Evolutionary conservation across 1,139 yeast genomes (phyloP).

Genomic region (Candida gigantensis): DNA sequence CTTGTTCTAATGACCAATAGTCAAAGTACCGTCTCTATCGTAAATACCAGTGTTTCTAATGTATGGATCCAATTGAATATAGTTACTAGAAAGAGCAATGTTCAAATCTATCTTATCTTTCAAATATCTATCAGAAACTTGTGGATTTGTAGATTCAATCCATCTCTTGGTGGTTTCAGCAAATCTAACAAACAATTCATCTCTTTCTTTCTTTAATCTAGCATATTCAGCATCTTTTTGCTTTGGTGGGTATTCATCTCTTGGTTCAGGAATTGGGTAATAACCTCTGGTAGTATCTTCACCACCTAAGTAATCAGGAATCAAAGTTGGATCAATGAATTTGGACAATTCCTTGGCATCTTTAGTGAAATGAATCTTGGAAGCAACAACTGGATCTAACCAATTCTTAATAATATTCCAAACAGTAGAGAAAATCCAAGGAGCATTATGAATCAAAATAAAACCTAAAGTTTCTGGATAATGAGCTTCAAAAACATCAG

Average conservation of each 20-base stretch:
- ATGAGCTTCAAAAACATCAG: slow-evolving; percentile 48
- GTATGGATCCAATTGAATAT: slow-evolving; percentile 42
- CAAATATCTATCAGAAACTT: slow-evolving; percentile 39
- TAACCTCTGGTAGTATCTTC: slow-evolving; percentile 28
- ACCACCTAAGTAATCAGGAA: slow-evolving; percentile 47
- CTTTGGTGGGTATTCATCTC: slow-evolving; percentile 34
- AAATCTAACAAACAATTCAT: slow-evolving; percentile 29
- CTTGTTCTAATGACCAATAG: slow-evolving; percentile 13
- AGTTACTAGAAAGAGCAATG: slow-evolving; percentile 32
- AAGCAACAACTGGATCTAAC: slow-evolving; percentile 50
- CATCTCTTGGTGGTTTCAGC: slow-evolving; percentile 42
- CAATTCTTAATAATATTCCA: slow-evolving; percentile 49
- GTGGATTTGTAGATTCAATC: slow-evolving; percentile 45
- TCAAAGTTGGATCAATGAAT: slow-evolving; percentile 33
- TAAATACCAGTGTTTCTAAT: slow-evolving; percentile 39
- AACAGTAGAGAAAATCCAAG: slow-evolving; percentile 51
- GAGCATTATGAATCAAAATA: slow-evolving; percentile 46
- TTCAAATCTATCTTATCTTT: slow-evolving; percentile 38
- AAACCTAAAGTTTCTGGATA: slow-evolving; percentile 49
- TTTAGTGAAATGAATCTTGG: slow-evolving; percentile 47
- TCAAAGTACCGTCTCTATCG: slow-evolving; percentile 36
- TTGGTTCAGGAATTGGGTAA: slow-evolving; percentile 32
- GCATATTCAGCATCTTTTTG: slow-evolving; percentile 30
- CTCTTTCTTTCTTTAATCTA: slow-evolving; percentile 33
- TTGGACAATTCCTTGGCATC: slow-evolving; percentile 34